A percentile compares a stretch with the other conserved stretches of the same genome.
Conservation (phyloP, 768 basidiomycete genomes). For the Hebeloma cylindrosporum region DNA sequence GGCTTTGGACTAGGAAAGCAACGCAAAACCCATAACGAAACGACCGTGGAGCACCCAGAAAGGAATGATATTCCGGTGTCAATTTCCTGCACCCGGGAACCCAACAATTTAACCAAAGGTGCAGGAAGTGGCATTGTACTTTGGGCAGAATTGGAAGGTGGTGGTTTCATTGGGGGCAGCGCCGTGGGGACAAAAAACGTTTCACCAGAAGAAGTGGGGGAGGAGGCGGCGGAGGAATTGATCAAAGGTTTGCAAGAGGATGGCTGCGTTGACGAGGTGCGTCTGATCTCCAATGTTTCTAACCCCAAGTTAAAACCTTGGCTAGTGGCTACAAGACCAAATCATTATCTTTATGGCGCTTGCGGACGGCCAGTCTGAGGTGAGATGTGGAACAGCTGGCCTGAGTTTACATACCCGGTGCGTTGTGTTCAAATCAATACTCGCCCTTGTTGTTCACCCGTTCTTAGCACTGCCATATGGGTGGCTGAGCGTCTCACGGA, state of each 20-base stretch:
- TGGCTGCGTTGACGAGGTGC: conserved; percentile 75
- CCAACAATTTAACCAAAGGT: conserved; percentile 46
- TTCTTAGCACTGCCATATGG: conserved; percentile 65
- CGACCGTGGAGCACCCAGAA: conserved; percentile 9
- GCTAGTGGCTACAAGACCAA: conserved; percentile 62
- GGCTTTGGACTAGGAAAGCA: conserved; percentile 31
- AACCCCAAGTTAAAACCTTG: neutral
- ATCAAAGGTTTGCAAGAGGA: conserved; percentile 56
- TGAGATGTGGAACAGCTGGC: conserved; percentile 55
- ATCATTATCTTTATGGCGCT: conserved; percentile 77
- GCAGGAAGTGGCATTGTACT: conserved; percentile 71
- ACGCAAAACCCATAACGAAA: neutral
- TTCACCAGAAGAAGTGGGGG: conserved; percentile 49
- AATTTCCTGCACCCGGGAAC: conserved; percentile 43
- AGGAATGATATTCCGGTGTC: conserved; percentile 34
- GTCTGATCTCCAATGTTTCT: neutral
- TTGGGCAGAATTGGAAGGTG: conserved; percentile 71
- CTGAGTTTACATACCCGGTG: conserved; percentile 70
- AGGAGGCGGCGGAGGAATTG: conserved; percentile 60
- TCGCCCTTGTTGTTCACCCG: conserved; percentile 1
- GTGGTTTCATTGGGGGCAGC: conserved; percentile 68
- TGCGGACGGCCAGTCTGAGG: conserved; percentile 59
- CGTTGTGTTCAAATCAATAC: conserved; percentile 1
- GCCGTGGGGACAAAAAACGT: conserved; percentile 57
- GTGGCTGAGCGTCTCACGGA: conserved; percentile 66